These are phyloP conservation scores for Avicennia marina DNA, from an alignment of 257 asterid genomes.

Conservation along the genomic window DNA sequence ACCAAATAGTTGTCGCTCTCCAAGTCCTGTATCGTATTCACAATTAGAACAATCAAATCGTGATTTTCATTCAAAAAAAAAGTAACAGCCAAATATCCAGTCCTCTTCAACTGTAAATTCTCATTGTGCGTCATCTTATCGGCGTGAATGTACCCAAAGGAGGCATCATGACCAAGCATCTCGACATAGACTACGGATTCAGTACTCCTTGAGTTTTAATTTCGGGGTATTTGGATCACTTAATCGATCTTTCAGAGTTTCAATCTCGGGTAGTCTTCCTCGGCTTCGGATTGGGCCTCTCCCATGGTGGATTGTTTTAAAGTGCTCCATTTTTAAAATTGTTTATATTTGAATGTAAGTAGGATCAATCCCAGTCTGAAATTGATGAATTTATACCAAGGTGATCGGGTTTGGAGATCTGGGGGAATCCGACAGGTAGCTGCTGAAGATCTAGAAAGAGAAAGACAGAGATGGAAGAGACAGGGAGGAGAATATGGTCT, in stretches of 20 bases:
- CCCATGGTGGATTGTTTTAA: no score
- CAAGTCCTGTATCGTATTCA: slow-evolving; percentile 95
- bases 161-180: slow-evolving; percentile 98
- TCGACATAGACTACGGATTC: slow-evolving; percentile 82
- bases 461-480: no score
- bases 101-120: slow-evolving; percentile 60
- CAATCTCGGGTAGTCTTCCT: slow-evolving; percentile 91
- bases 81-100: slow-evolving; percentile 93
- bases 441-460: no score
- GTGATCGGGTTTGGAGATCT: no score
- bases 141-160: slow-evolving; percentile 94
- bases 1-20: slow-evolving; percentile 84
- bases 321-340: no score
- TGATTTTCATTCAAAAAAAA: slow-evolving; percentile 87
- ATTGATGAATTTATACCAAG: no score
- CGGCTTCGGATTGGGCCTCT: slow-evolving; percentile 96
- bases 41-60: slow-evolving; percentile 87
- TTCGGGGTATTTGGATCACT: slow-evolving; percentile 75
- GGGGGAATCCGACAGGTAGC: no score
- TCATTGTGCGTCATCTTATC: slow-evolving; percentile 98
- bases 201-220: slow-evolving; percentile 82
- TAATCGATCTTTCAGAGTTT: slow-evolving; percentile 65
- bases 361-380: no score
- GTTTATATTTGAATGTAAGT: no score
- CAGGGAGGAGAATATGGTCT: no score